These are phyloP conservation scores for Claviceps monticola DNA, from an alignment of 2,329 filamentous ascomycete species.

Conservation along the genomic window DNA sequence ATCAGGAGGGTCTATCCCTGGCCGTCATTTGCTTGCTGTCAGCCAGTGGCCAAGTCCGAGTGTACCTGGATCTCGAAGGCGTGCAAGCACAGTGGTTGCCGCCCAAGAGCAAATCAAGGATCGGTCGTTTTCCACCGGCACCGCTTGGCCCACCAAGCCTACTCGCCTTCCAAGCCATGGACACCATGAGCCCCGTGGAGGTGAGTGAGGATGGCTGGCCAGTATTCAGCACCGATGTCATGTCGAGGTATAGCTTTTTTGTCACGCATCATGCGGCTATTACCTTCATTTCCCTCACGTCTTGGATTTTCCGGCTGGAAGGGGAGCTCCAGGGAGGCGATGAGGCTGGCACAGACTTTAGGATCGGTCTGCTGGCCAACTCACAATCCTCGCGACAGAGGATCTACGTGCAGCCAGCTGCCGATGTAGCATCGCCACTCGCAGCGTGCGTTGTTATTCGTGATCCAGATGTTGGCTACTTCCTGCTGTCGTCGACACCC, in stretches of 20 bases:
- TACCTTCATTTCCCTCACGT: conserved; percentile 43
- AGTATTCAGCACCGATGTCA: conserved; percentile 46
- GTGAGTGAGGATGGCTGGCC: conserved; percentile 46
- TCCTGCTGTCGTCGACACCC: conserved; percentile 44
- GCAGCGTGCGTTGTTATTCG: conserved; percentile 39
- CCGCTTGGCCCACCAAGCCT: conserved; percentile 32
- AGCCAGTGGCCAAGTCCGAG: conserved; percentile 44
- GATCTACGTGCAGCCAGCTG: conserved; percentile 38
- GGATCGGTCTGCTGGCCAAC: conserved; percentile 45
- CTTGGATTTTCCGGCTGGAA: conserved; percentile 52
- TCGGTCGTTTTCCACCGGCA: conserved; percentile 24
- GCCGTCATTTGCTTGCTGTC: conserved; percentile 46
- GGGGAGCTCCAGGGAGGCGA: conserved; percentile 43
- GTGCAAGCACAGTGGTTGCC: conserved; percentile 55
- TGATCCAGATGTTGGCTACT: conserved; percentile 51
- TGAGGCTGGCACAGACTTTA: conserved; percentile 45
- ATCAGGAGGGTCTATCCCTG: conserved; percentile 46
- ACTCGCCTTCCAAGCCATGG: conserved; percentile 48
- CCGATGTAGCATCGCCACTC: conserved; percentile 33
- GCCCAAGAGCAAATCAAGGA: conserved; percentile 36
- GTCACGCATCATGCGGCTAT: conserved; percentile 48
- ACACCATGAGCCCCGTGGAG: conserved; percentile 42
- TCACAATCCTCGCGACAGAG: conserved; percentile 44
- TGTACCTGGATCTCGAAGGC: conserved; percentile 48
- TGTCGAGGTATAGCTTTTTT: conserved; percentile 49